Evolutionary conservation across 2,329 filamentous ascomycete genomes (phyloP).

Genomic region (Aspergillus oerlinghausenensis): DNA sequence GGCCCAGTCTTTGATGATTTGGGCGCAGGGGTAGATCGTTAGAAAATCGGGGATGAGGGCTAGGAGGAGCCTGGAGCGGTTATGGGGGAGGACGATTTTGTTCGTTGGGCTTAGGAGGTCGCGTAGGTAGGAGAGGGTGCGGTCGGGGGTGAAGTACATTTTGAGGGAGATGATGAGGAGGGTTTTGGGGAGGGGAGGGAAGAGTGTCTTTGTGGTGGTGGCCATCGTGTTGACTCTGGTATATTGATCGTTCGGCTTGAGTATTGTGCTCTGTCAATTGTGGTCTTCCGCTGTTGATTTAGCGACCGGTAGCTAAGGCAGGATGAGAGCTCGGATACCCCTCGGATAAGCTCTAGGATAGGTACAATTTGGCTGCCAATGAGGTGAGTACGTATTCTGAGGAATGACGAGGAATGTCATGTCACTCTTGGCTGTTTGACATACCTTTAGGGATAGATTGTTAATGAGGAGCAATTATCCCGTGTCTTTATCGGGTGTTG

Average conservation of each 20-base stretch:
- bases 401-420: no score
- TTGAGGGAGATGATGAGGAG: slow-evolving; percentile 38
- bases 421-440: no score
- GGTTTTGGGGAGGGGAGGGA: slow-evolving; percentile 32
- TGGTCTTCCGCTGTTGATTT: neutral
- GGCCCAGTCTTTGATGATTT: slow-evolving; percentile 34
- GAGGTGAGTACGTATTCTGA: no score
- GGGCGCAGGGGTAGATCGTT: slow-evolving; percentile 50
- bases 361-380: no score
- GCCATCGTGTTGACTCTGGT: slow-evolving; percentile 7
- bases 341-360: no score
- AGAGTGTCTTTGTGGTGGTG: slow-evolving; percentile 9
- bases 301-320: no score
- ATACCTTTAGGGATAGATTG: no score
- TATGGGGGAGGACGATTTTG: slow-evolving; percentile 38
- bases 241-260: neutral
- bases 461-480: no score
- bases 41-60: slow-evolving; percentile 77
- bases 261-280: neutral
- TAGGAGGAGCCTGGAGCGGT: slow-evolving; percentile 57
- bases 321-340: no score
- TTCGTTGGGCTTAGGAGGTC: slow-evolving; percentile 47
- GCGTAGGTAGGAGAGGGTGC: slow-evolving; percentile 55
- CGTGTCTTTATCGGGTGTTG: no score
- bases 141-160: slow-evolving; percentile 34